phyloP scores from a whole-genome alignment of 2,329 filamentous ascomycete species.

The Colletotrichum melonis region DNA sequence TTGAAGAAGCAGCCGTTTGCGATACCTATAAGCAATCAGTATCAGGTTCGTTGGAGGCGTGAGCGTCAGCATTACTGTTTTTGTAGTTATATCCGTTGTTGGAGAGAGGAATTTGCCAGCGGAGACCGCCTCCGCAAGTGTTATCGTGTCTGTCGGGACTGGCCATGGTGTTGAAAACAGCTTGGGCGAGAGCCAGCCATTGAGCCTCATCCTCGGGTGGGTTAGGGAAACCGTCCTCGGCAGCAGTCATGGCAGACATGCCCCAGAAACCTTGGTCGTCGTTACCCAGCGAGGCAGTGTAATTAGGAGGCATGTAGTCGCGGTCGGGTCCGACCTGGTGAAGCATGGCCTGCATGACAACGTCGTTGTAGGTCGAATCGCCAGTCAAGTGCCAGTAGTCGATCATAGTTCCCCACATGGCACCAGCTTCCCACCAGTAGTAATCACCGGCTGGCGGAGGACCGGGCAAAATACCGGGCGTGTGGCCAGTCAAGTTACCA shows the following conservation, averaged over 20 bases:
- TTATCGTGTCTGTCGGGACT: conserved; percentile 71
- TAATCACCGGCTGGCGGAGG: conserved; percentile 64
- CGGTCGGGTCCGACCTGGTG: conserved; percentile 66
- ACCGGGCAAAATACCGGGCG: conserved; percentile 67
- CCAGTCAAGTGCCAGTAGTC: conserved; percentile 79
- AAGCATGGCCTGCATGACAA: conserved; percentile 66
- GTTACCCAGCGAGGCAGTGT: conserved; percentile 69
- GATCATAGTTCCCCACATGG: conserved; percentile 75
- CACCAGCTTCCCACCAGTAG: conserved; percentile 82
- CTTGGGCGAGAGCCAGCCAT: conserved; percentile 75
- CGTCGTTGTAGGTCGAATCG: conserved; percentile 71
- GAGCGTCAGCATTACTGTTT: conserved; percentile 55
- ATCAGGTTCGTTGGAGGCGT: conserved; percentile 41
- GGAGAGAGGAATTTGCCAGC: conserved; percentile 82
- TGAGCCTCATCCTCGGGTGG: conserved; percentile 64
- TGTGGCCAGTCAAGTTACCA: conserved; percentile 61
- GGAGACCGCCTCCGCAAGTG: conserved; percentile 76
- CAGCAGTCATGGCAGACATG: conserved; percentile 74
- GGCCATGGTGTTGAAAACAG: conserved; percentile 74
- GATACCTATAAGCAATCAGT: conserved; percentile 51
- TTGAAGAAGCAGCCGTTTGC: conserved; percentile 75
- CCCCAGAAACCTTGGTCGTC: conserved; percentile 81
- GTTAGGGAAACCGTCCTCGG: conserved; percentile 72
- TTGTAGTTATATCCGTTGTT: conserved; percentile 85
- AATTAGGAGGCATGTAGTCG: conserved; percentile 71